Evolutionary conservation across 2,329 filamentous ascomycete species (phyloP).

Genomic region (Exophiala viscosa): DNA sequence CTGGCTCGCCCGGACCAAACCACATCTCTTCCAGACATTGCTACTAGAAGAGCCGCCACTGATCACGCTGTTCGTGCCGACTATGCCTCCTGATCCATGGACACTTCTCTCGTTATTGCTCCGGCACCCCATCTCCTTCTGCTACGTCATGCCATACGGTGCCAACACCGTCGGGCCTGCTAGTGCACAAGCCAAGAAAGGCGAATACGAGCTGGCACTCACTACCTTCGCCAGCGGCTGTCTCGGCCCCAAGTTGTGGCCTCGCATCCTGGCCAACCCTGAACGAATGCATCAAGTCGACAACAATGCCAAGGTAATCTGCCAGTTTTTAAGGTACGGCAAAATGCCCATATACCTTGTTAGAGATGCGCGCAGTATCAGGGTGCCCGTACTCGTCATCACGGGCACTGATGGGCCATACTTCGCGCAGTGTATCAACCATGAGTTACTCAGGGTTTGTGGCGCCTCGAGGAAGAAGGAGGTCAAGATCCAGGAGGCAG

Average conservation of each 20-base stretch:
- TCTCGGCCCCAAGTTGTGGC: slow-evolving; percentile 13
- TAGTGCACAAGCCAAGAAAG: slow-evolving; percentile 6
- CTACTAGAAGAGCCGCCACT: slow-evolving; percentile 17
- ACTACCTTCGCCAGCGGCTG: slow-evolving; percentile 5
- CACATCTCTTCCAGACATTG: slow-evolving; percentile 13
- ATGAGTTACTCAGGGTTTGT: slow-evolving; percentile 9
- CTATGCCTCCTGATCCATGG: slow-evolving; percentile 2
- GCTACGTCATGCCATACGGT: slow-evolving; percentile 12
- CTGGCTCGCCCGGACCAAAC: slow-evolving; percentile 3
- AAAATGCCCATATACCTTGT: slow-evolving; percentile 2
- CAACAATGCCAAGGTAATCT: slow-evolving; percentile 17
- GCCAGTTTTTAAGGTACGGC: slow-evolving; percentile 5
- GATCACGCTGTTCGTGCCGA: slow-evolving; percentile 11
- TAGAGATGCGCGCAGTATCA: slow-evolving; percentile 3
- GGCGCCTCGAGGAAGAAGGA: slow-evolving; percentile 9
- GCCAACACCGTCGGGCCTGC: slow-evolving; percentile 5
- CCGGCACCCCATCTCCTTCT: slow-evolving; percentile 15
- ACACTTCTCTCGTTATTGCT: slow-evolving; percentile 12
- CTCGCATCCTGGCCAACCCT: slow-evolving; percentile 2
- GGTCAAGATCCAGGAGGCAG: slow-evolving; percentile 9
- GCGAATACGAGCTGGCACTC: slow-evolving; percentile 1
- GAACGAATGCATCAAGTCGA: slow-evolving; percentile 5
- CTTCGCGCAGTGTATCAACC: slow-evolving; percentile 8
- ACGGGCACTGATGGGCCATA: slow-evolving; percentile 11
- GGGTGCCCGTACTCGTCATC: slow-evolving; percentile 10